phyloP scores from a whole-genome alignment of 345 rosid species.

The Hibiscus syriacus region DNA sequence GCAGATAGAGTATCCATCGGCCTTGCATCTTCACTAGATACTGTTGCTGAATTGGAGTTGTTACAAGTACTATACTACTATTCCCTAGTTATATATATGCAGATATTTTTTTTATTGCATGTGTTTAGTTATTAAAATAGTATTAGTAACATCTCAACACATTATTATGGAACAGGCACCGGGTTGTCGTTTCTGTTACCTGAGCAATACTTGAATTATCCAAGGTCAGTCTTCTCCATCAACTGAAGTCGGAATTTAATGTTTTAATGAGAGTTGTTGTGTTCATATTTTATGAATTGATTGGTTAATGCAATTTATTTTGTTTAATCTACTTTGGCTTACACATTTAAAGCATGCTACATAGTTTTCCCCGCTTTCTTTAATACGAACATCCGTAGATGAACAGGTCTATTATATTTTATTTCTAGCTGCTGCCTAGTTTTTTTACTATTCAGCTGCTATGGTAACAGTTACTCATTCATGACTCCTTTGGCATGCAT shows the following conservation, averaged over 20 bases:
- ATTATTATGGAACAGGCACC: constrained; percentile 64
- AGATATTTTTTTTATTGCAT: neutral
- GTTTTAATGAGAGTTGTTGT: neutral
- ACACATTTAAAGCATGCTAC: neutral
- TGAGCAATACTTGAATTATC: constrained; percentile 69
- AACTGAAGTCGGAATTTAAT: neutral
- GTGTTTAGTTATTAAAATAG: neutral
- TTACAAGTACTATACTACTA: constrained; percentile 33
- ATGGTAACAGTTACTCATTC: neutral
- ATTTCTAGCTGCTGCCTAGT: neutral
- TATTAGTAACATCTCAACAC: constrained; percentile 10
- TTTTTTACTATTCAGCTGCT: neutral
- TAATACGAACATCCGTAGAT: neutral
- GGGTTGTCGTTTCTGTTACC: constrained; percentile 87
- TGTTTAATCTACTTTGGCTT: neutral
- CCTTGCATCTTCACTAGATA: constrained; percentile 73
- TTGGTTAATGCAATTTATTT: neutral
- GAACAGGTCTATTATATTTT: no score
- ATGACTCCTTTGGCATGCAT: neutral
- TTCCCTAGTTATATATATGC: neutral
- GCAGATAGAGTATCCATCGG: constrained; percentile 86
- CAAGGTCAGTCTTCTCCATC: constrained; percentile 46
- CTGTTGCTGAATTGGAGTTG: constrained; percentile 79
- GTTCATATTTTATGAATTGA: neutral
- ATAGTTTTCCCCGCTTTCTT: neutral